A percentile compares a stretch with the other conserved stretches of the same genome.
Conservation (phyloP, 306 rosid species). For the Malus fusca region DNA sequence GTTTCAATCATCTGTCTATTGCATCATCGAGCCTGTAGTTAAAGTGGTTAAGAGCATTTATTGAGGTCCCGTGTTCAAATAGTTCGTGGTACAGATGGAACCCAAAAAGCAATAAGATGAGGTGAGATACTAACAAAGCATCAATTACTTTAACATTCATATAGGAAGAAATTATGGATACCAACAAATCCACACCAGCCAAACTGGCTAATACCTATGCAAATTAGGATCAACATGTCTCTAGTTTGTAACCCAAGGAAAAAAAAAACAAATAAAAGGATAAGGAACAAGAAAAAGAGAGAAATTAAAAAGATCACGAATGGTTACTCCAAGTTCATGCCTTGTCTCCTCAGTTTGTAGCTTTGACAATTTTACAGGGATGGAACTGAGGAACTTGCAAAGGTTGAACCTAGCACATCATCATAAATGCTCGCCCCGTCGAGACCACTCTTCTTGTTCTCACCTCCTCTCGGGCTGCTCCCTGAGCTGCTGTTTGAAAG, state of each 20-base stretch:
- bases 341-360: neutral
- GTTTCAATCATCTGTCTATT: neutral
- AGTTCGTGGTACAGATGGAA: neutral
- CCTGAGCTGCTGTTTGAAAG: slow-evolving; percentile 49
- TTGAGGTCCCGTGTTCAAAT: no score
- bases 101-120: neutral
- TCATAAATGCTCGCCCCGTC: slow-evolving; percentile 22
- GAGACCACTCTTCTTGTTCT: neutral
- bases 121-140: slow-evolving; percentile 1
- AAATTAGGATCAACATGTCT: slow-evolving; percentile 13
- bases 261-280: neutral
- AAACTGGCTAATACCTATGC: slow-evolving; percentile 12
- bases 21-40: neutral
- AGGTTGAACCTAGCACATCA: slow-evolving; percentile 25
- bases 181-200: slow-evolving; percentile 10
- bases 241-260: slow-evolving; percentile 1
- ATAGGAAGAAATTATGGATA: neutral
- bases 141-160: slow-evolving; percentile 3
- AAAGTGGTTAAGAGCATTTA: no score
- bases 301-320: neutral
- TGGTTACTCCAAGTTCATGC: neutral
- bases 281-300: neutral
- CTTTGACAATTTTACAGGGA: slow-evolving; percentile 16
- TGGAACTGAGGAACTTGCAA: slow-evolving; percentile 32
- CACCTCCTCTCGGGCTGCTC: slow-evolving; percentile 30